Evolutionary conservation across 2,329 filamentous ascomycete species (phyloP).

Genomic region (Didymellaceae sp.): DNA sequence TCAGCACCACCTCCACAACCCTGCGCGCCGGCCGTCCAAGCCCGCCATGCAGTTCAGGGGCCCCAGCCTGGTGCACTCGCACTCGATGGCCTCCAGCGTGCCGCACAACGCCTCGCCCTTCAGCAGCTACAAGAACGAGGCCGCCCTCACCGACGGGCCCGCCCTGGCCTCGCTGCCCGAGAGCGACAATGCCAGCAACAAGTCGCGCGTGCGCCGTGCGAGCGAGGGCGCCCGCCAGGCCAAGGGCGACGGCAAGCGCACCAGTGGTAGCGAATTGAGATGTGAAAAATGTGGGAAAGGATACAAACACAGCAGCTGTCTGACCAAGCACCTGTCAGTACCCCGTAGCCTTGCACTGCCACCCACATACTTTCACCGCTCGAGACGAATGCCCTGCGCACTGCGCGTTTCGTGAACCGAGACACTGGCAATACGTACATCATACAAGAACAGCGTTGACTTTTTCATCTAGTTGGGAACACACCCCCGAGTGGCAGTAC

Average conservation of each 20-base stretch:
- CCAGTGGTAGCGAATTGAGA: constrained; percentile 82
- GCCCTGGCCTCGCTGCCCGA: constrained; percentile 58
- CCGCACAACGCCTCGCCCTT: constrained; percentile 58
- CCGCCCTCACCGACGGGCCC: constrained; percentile 73
- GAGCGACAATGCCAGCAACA: constrained; percentile 57
- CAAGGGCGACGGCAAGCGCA: constrained; percentile 81
- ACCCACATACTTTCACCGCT: constrained; percentile 53
- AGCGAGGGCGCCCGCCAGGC: constrained; percentile 86
- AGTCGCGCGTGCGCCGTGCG: constrained; percentile 65
- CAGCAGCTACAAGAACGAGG: constrained; percentile 57
- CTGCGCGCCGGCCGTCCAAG: constrained; percentile 73
- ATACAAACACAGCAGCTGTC: constrained; percentile 99
- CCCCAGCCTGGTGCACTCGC: constrained; percentile 47
- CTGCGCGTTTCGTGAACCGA: background rate
- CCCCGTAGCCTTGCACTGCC: constrained; percentile 57
- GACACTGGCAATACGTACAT: no score
- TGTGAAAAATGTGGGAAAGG: constrained; percentile 99
- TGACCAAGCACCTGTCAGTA: constrained; percentile 99
- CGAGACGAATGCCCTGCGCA: constrained; percentile 47
- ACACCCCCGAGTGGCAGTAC: constrained; percentile 96
- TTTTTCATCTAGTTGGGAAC: constrained; percentile 84
- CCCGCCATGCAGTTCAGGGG: constrained; percentile 53
- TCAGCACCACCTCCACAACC: constrained; percentile 48
- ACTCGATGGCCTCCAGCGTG: constrained; percentile 71
- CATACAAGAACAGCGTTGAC: constrained; percentile 39